Evolutionary conservation across 2,329 filamentous ascomycete genomes (phyloP).

Genomic region (Botrytis cinerea): DNA sequence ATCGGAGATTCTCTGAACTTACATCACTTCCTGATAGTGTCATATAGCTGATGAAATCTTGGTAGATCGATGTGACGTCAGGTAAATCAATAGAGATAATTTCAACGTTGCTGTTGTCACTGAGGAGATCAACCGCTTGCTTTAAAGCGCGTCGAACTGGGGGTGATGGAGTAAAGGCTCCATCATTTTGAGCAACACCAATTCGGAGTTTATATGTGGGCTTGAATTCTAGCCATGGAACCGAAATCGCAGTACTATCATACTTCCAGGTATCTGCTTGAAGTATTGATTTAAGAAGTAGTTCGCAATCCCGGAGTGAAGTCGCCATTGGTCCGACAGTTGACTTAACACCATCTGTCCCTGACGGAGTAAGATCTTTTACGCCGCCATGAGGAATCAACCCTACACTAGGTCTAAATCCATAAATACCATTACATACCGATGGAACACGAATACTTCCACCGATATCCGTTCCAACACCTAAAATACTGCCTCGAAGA

Average conservation of each 20-base stretch:
- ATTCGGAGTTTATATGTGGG: background rate
- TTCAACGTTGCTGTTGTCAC: background rate
- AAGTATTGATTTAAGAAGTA: conserved; percentile 24
- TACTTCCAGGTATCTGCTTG: conserved; percentile 14
- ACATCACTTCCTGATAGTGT: conserved; percentile 31
- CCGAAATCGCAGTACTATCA: conserved; percentile 43
- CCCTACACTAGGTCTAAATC: background rate
- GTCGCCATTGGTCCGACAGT: conserved; percentile 9
- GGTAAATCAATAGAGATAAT: background rate
- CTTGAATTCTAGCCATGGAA: conserved; percentile 7
- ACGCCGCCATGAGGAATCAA: conserved; percentile 6
- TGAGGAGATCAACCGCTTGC: background rate
- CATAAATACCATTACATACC: conserved; percentile 4
- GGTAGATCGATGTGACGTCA: conserved; percentile 50
- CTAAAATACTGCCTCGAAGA: conserved; percentile 35
- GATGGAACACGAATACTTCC: conserved; percentile 14
- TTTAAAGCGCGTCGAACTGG: conserved; percentile 2
- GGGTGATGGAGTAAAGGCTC: background rate
- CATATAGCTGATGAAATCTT: conserved; percentile 44
- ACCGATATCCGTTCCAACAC: conserved; percentile 39
- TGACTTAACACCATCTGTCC: background rate
- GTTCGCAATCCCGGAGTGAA: background rate
- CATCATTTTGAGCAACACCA: conserved; percentile 4
- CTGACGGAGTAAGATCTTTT: background rate
- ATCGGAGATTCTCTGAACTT: conserved; percentile 30